phyloP scores from a whole-genome alignment of 495 filamentous ascomycete genomes.

The Penicillium goetzii region DNA sequence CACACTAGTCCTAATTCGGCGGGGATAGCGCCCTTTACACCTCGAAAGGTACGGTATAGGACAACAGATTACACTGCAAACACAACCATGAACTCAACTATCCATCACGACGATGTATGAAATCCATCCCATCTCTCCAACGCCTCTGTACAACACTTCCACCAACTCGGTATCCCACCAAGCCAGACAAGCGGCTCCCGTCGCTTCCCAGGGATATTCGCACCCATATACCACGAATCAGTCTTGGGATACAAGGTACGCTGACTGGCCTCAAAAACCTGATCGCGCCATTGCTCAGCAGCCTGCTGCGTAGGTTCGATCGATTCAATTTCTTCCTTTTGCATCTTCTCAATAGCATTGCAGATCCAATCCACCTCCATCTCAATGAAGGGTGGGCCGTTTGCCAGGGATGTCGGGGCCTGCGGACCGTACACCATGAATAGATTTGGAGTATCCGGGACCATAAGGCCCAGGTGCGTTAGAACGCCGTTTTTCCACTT shows the following conservation, averaged over 20 bases:
- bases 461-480: conserved; percentile 55
- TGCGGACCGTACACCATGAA: conserved; percentile 56
- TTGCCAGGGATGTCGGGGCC: conserved; percentile 52
- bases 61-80: neutral
- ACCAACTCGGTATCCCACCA: conserved; percentile 42
- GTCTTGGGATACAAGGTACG: conserved; percentile 38
- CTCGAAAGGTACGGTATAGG: too few species aligned
- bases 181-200: conserved; percentile 44
- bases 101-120: conserved; percentile 10
- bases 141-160: conserved; percentile 22
- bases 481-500: conserved; percentile 53
- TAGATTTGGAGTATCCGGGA: conserved; percentile 56
- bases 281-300: conserved; percentile 43
- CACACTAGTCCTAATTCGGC: too few species aligned
- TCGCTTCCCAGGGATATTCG: conserved; percentile 50
- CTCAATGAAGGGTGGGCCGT: conserved; percentile 56
- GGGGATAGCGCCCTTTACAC: too few species aligned
- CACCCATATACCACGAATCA: conserved; percentile 50
- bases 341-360: conserved; percentile 47
- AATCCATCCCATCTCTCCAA: conserved; percentile 29
- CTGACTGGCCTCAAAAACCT: conserved; percentile 31
- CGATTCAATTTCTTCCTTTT: conserved; percentile 33
- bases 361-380: conserved; percentile 58
- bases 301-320: conserved; percentile 46
- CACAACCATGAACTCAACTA: neutral